Evolutionary conservation across 768 basidiomycete genomes (phyloP).

Genomic region (Leccinum rimulosum): DNA sequence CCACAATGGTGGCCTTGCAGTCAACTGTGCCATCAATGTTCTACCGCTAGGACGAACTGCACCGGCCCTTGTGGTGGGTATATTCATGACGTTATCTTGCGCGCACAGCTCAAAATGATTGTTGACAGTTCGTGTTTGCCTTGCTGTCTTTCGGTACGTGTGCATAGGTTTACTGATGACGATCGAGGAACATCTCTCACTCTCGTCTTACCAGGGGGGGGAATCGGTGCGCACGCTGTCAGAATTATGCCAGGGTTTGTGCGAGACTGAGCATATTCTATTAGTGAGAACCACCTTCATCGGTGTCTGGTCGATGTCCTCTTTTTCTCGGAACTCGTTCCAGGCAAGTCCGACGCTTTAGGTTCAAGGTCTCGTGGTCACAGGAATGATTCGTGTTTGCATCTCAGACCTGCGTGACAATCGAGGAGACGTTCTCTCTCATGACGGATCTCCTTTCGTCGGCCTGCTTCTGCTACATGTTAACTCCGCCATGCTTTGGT

Average conservation of each 20-base stretch:
- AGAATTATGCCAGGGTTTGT: background rate
- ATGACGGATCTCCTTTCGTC: constrained; percentile 15
- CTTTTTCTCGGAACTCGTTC: constrained; percentile 4
- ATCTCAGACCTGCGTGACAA: constrained; percentile 5
- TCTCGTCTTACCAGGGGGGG: background rate
- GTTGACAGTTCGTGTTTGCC: constrained; percentile 9
- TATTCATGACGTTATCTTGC: background rate
- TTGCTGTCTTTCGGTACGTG: constrained; percentile 12
- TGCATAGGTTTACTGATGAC: background rate
- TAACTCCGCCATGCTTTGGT: constrained; percentile 7
- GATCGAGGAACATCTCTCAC: background rate
- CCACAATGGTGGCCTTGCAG: background rate
- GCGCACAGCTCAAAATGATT: background rate
- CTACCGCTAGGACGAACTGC: constrained; percentile 13
- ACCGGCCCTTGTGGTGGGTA: constrained; percentile 12
- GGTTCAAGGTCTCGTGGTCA: background rate
- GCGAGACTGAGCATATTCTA: constrained; percentile 2
- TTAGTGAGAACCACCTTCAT: constrained; percentile 13
- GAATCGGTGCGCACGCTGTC: constrained; percentile 5
- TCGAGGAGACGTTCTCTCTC: constrained; percentile 16
- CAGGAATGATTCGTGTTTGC: background rate
- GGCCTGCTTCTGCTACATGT: constrained; percentile 12
- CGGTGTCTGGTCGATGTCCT: constrained; percentile 5
- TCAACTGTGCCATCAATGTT: background rate
- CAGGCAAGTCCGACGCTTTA: constrained; percentile 7